These are phyloP conservation scores for Globisporangium spinosum DNA, from an alignment of 352 stramenopile genomes.

Conservation along the genomic window DNA sequence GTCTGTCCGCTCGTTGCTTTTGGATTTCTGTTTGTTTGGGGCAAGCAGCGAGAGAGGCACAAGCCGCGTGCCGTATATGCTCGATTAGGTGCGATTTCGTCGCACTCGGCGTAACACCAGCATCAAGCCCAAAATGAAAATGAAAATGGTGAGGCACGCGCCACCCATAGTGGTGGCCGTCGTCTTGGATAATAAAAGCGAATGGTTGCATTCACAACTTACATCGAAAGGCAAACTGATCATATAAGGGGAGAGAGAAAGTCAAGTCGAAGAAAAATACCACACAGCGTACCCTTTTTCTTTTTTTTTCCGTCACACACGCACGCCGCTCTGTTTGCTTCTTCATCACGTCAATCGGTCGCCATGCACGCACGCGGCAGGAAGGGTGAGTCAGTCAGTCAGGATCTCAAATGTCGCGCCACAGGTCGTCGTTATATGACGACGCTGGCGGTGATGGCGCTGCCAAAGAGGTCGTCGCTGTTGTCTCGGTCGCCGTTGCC, in stretches of 20 bases:
- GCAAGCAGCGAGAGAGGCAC: background rate
- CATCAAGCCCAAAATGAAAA: background rate
- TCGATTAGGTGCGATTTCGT: background rate
- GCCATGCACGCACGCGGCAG: too few relatives aligned
- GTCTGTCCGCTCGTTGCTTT: constrained; percentile 10
- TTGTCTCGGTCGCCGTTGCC: too few relatives aligned
- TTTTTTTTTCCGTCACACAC: background rate
- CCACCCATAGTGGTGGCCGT: background rate
- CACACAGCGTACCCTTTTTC: background rate
- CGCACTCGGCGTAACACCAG: background rate
- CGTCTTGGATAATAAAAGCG: background rate
- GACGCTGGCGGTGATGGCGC: background rate
- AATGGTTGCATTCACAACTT: background rate
- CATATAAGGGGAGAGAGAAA: background rate
- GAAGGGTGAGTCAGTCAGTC: background rate
- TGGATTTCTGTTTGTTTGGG: background rate
- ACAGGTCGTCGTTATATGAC: constrained; percentile 18
- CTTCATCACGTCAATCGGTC: background rate
- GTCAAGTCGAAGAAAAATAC: background rate
- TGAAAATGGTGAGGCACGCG: background rate
- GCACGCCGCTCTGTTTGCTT: background rate
- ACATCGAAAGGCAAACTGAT: background rate
- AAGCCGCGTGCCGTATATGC: too few relatives aligned
- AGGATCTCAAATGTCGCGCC: constrained; percentile 11
- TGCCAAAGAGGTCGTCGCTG: background rate